Evolutionary conservation across 2,329 filamentous ascomycete genomes (phyloP), one percentile per base, ranked within the genome.

Genomic region (Cercospora nicotianae): DNA sequence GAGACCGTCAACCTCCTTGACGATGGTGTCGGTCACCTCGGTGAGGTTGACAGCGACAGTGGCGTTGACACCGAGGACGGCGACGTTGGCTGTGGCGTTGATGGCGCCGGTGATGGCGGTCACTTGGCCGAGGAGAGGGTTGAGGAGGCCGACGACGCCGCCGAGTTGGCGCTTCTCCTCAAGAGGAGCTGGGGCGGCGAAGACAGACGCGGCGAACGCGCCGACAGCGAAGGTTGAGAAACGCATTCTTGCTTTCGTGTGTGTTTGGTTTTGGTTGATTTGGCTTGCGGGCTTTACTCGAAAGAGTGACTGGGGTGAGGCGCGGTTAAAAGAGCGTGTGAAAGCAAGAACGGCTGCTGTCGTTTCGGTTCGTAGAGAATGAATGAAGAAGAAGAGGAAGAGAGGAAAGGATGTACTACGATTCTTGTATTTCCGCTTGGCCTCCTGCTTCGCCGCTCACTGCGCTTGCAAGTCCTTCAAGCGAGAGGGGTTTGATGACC

Each of bases 261-360:
- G 30, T 57, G 53, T 51, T 61, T 31, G 39, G 30, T 33, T 31
- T 31, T 8, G n/a, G 12, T 36, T 36, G 55, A 8, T 13, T 69
- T 36, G 59, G 26, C 26, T 59, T 53, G 48, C 48, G 23, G 48
- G 23, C 6, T 65, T 48, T 39, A 51, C 59, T 63, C 59, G 63
- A 71, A 68, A 65, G 70, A 71, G 70, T 71, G 67, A 68, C 65
- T 69, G 64, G 63, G 65, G 63, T 66, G 67, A 68, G 67, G 28
- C 26, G 45, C 18, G 39, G n/a, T 9, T 23, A 55, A 63, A 60
- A 55, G 36, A 55, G 45, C 16, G 55, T 51, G 51, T 16, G 59
- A 64, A 65, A 67, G 65, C 65, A 69, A 65, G 62, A 66, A 65
- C 65, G 64, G 59, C 26, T 63, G 45, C 61, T 63, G 61, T 63